phyloP scores from a whole-genome alignment of 345 rosid genomes.

The Eucalyptus dawsonii region DNA sequence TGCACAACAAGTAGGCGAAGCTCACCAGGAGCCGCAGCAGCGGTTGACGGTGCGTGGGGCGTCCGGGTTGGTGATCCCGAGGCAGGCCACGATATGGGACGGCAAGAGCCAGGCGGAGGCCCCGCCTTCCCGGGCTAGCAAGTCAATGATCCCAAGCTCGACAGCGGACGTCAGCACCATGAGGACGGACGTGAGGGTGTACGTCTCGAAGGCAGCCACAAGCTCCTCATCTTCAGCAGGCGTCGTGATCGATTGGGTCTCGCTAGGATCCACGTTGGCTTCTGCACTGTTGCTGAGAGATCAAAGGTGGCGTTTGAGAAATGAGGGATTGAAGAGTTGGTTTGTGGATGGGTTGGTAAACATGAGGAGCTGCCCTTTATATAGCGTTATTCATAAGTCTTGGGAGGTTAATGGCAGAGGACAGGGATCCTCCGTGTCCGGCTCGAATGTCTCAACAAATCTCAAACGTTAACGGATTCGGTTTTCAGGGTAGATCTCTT shows the following conservation, averaged over 20 bases:
- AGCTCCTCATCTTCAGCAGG: conserved; percentile 2
- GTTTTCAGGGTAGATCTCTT: background rate
- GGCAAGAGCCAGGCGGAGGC: conserved; percentile 11
- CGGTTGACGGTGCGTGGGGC: conserved; percentile 28
- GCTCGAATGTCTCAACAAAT: background rate
- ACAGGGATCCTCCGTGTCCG: background rate
- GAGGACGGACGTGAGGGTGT: conserved; percentile 8
- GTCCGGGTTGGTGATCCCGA: conserved; percentile 17
- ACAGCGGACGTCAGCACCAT: conserved; percentile 32
- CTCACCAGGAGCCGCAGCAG: conserved; percentile 32
- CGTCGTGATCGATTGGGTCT: background rate
- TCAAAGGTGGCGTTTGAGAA: background rate
- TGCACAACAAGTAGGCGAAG: conserved; percentile 9
- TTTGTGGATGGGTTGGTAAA: background rate
- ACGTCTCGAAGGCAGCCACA: conserved; percentile 12
- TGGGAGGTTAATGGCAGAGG: background rate
- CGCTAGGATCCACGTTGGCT: background rate
- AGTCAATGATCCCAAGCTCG: conserved; percentile 30
- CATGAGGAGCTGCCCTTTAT: background rate
- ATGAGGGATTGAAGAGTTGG: background rate
- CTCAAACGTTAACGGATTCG: background rate
- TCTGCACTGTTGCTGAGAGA: background rate
- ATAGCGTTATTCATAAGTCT: background rate
- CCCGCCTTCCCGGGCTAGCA: background rate
- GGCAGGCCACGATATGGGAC: conserved; percentile 10